phyloP scores from a whole-genome alignment of 1,284 basidiomycete genomes.

The Boletus mariae region DNA sequence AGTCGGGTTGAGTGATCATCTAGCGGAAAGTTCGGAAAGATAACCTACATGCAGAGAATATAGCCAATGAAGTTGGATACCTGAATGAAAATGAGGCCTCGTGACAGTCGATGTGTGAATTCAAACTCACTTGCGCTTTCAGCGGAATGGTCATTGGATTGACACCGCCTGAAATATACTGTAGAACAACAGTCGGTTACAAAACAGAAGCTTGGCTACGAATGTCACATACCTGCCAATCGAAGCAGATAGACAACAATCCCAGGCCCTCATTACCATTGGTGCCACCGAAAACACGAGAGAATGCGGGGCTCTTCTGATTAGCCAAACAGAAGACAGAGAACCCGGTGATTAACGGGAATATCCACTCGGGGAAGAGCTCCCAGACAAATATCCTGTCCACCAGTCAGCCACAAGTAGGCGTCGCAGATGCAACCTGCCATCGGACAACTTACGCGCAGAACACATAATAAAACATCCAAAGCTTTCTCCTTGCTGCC shows the following conservation, averaged over 20 bases:
- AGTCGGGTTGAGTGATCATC: background rate
- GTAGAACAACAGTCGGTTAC: constrained; percentile 13
- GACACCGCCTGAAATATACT: constrained; percentile 42
- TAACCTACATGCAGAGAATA: constrained; percentile 42
- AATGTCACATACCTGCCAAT: constrained; percentile 43
- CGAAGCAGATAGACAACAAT: constrained; percentile 49
- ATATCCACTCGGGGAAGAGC: constrained; percentile 50
- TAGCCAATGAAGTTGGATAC: constrained; percentile 46
- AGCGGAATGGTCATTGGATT: constrained; percentile 49
- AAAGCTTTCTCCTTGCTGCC: constrained; percentile 37
- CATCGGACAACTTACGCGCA: constrained; percentile 28
- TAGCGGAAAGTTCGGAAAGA: background rate
- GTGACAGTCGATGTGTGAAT: background rate
- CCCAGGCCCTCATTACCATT: constrained; percentile 58
- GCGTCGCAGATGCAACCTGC: constrained; percentile 14
- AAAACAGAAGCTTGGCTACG: background rate
- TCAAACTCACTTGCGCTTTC: constrained; percentile 36
- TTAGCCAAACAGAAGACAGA: constrained; percentile 60
- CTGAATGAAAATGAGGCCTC: constrained; percentile 7
- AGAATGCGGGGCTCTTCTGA: constrained; percentile 44
- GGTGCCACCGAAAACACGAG: constrained; percentile 56
- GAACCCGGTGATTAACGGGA: constrained; percentile 45
- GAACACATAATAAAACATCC: constrained; percentile 52
- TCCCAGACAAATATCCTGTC: constrained; percentile 49
- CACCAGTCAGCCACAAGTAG: background rate